These are phyloP conservation scores for Diplocarpon mali DNA, from an alignment of 2,329 filamentous ascomycete genomes.

Conservation along the genomic window DNA sequence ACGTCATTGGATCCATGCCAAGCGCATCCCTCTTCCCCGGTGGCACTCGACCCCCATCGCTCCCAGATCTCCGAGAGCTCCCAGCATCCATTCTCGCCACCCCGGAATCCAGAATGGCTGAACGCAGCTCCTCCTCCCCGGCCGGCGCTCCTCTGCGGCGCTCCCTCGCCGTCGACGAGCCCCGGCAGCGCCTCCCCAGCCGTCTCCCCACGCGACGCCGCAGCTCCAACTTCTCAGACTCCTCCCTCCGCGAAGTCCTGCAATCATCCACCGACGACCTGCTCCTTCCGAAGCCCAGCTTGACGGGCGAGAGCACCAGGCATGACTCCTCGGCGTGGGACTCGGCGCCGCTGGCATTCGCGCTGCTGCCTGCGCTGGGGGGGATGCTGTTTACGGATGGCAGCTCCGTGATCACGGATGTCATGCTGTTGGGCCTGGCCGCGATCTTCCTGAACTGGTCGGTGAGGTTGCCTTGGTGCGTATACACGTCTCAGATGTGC, in stretches of 20 bases:
- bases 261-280: slow-evolving; percentile 61
- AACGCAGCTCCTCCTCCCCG: neutral
- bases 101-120: neutral
- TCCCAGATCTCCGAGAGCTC: neutral
- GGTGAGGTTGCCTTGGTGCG: slow-evolving; percentile 78
- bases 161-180: neutral
- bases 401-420: slow-evolving; percentile 70
- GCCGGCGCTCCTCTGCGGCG: neutral
- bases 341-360: slow-evolving; percentile 70
- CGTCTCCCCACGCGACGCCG: slow-evolving; percentile 40
- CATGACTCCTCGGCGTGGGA: slow-evolving; percentile 60
- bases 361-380: slow-evolving; percentile 73
- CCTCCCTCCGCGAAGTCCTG: slow-evolving; percentile 57
- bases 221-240: slow-evolving; percentile 71
- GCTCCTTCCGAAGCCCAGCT: slow-evolving; percentile 43
- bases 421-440: slow-evolving; percentile 68
- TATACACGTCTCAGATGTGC: neutral
- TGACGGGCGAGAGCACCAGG: slow-evolving; percentile 28
- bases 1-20: neutral
- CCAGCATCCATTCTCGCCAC: neutral
- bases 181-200: neutral
- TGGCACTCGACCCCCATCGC: neutral
- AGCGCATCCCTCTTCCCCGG: neutral
- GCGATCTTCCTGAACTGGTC: slow-evolving; percentile 89
- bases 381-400: slow-evolving; percentile 81